Conservation (phyloP, 495 filamentous ascomycete genomes). For the Xylaria acuta region DNA sequence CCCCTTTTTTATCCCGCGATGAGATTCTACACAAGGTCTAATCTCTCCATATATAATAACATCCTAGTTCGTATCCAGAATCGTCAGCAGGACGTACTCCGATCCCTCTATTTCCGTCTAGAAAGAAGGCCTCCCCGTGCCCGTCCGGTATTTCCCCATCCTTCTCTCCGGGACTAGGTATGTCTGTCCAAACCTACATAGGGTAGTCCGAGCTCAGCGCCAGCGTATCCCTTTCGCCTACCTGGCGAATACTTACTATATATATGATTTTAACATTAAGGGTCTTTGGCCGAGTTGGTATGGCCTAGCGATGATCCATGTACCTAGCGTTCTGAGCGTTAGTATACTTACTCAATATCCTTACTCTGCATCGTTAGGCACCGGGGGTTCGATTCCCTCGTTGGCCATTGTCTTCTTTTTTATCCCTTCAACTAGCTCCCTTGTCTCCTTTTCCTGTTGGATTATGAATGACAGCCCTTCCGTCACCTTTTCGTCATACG, state of each 20-base stretch:
- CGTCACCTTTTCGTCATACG: neutral
- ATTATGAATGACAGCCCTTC: neutral
- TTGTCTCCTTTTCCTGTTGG: neutral
- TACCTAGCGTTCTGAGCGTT: neutral
- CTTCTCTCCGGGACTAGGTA: neutral
- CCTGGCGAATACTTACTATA: neutral
- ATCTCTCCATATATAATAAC: too few relatives aligned
- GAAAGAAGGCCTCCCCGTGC: too few relatives aligned
- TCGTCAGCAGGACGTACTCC: too few relatives aligned
- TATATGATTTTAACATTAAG: neutral
- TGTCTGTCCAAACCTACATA: neutral
- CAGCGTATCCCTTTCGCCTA: neutral
- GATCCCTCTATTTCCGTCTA: neutral
- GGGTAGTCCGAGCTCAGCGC: neutral
- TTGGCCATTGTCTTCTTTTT: neutral
- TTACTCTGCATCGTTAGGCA: constrained; percentile 1
- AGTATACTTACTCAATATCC: neutral
- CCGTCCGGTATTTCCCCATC: neutral
- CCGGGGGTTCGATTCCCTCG: constrained; percentile 19
- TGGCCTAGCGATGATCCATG: neutral
- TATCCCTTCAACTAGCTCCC: neutral
- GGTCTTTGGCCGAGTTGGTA: neutral
- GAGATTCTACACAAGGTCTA: neutral
- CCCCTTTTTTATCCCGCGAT: neutral
- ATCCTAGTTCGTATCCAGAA: too few relatives aligned